A percentile compares a stretch with the other conserved stretches of the same genome.
phyloP scores from a whole-genome alignment of 1,284 basidiomycete species.

The Melampsora americana region DNA sequence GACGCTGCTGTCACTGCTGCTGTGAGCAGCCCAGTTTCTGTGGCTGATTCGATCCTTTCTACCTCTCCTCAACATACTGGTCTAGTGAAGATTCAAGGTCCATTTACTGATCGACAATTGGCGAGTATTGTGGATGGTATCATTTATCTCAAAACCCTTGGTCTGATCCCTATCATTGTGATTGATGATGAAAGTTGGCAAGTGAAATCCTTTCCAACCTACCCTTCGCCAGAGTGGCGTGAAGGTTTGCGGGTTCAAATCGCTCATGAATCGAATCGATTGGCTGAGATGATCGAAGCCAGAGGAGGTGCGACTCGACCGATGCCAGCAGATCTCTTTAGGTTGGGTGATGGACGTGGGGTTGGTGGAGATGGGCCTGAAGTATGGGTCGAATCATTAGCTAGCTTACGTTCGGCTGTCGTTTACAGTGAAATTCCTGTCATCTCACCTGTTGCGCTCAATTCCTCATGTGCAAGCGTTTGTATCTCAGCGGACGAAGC shows the following conservation, averaged over 20 bases:
- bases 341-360: conserved; percentile 69
- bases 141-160: conserved; percentile 90
- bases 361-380: conserved; percentile 54
- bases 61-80: conserved; percentile 79
- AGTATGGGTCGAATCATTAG: conserved; percentile 61
- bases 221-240: conserved; percentile 14
- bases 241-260: conserved; percentile 64
- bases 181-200: conserved; percentile 80
- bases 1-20: conserved; percentile 48
- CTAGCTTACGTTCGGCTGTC: conserved; percentile 79
- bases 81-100: conserved; percentile 94
- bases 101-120: conserved; percentile 91
- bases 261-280: conserved; percentile 61
- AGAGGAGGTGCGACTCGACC: conserved; percentile 84
- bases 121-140: conserved; percentile 89
- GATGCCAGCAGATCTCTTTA: conserved; percentile 76
- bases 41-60: conserved; percentile 77
- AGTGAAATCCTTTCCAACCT: conserved; percentile 55
- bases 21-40: conserved; percentile 56
- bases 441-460: conserved; percentile 86
- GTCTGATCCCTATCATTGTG: conserved; percentile 89
- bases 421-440: conserved; percentile 92
- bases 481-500: conserved; percentile 87
- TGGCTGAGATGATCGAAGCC: conserved; percentile 76
- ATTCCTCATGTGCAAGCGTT: conserved; percentile 80